Evolutionary conservation across 2,329 filamentous ascomycete species (phyloP).

Genomic region (Fusarium aywerte): DNA sequence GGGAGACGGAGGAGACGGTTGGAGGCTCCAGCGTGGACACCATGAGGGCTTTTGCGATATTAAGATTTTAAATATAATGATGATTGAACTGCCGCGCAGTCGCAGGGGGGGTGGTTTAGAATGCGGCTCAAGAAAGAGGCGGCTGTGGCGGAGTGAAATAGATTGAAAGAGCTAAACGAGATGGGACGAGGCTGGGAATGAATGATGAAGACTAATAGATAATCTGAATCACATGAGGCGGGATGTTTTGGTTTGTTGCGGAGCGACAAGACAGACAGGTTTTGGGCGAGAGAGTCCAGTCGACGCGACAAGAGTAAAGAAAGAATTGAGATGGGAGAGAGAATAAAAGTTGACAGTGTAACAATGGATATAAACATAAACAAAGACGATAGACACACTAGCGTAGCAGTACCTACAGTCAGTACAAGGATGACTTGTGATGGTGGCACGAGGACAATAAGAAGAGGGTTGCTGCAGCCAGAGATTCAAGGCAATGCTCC

Average conservation of each 20-base stretch:
- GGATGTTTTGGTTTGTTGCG: constrained; percentile 40
- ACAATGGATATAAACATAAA: constrained; percentile 15
- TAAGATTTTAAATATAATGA: constrained; percentile 3
- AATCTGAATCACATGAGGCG: constrained; percentile 43
- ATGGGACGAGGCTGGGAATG: constrained; percentile 25
- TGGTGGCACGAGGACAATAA: constrained; percentile 35
- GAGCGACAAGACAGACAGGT: constrained; percentile 29
- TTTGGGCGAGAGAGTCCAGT: background rate
- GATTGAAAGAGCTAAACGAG: constrained; percentile 24
- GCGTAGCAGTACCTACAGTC: background rate
- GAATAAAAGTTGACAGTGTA: background rate
- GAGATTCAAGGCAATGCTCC: constrained; percentile 28
- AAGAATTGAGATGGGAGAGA: constrained; percentile 1
- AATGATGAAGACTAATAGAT: constrained; percentile 6
- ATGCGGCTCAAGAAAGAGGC: constrained; percentile 15
- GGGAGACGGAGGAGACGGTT: constrained; percentile 62
- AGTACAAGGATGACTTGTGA: constrained; percentile 30
- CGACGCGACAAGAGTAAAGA: constrained; percentile 6
- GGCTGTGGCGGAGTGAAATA: constrained; percentile 31
- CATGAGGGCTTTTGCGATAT: constrained; percentile 57
- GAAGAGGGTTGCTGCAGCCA: constrained; percentile 19
- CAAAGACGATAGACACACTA: constrained; percentile 1
- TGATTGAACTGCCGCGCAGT: constrained; percentile 17
- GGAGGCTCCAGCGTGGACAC: constrained; percentile 69
- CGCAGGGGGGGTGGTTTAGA: constrained; percentile 15